Conservation (phyloP, 768 basidiomycete species). For the Austroboletus festivus region DNA sequence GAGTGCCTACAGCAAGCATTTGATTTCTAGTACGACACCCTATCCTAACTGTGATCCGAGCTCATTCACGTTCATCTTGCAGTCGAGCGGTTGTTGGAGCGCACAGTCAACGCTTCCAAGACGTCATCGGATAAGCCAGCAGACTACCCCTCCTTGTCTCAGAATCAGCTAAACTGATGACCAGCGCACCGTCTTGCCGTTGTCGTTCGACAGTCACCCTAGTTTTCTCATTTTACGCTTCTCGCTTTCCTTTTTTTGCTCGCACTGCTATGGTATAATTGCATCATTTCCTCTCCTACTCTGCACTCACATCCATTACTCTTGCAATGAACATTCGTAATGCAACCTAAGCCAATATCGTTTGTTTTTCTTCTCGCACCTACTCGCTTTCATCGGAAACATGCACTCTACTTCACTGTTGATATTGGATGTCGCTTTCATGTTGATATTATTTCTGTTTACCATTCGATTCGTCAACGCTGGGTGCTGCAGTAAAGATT, state of each 20-base stretch:
- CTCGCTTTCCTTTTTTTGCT: conserved; percentile 16
- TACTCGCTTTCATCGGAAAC: conserved; percentile 25
- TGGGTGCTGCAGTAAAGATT: conserved; percentile 1
- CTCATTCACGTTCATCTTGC: conserved; percentile 11
- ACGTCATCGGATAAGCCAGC: conserved; percentile 25
- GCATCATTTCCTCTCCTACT: conserved; percentile 29
- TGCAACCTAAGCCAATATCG: conserved; percentile 28
- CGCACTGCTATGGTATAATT: conserved; percentile 37
- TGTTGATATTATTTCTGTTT: conserved; percentile 19
- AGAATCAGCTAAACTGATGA: conserved; percentile 23
- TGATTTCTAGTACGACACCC: conserved; percentile 63
- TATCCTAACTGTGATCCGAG: not conserved
- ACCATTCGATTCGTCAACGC: conserved; percentile 1
- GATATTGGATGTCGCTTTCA: conserved; percentile 24
- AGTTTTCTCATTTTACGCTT: conserved; percentile 5
- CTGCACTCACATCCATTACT: conserved; percentile 32
- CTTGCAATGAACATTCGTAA: conserved; percentile 38
- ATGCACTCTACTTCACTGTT: conserved; percentile 29
- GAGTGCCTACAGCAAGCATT: conserved; percentile 74
- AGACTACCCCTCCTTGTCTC: conserved; percentile 29
- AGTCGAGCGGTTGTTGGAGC: conserved; percentile 73
- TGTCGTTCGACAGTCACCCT: conserved; percentile 7
- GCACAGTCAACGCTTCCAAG: conserved; percentile 35
- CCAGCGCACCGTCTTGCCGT: conserved; percentile 1
- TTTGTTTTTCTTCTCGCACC: conserved; percentile 17